A percentile compares a stretch with the other conserved stretches of the same genome.
phyloP scores from a whole-genome alignment of 345 rosid species.

The Reutealis trisperma region DNA sequence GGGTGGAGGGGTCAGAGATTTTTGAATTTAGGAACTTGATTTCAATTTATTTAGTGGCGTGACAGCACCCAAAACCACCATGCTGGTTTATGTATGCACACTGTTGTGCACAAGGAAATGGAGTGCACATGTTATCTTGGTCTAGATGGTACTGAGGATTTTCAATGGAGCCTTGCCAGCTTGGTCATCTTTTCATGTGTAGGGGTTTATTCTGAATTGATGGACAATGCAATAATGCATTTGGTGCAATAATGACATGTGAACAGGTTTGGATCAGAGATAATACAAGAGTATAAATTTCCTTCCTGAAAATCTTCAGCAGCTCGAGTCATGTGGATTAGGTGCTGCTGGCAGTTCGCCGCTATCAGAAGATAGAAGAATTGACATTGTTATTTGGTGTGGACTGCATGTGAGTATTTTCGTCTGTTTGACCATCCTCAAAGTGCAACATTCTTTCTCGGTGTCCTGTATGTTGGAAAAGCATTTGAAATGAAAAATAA shows the following conservation, averaged over 20 bases:
- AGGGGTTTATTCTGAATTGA: neutral
- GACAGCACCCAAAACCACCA: neutral
- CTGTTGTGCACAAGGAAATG: neutral
- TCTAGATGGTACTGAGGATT: neutral
- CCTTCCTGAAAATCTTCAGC: constrained; percentile 3
- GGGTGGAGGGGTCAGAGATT: neutral
- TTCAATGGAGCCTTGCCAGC: neutral
- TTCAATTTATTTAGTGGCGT: neutral
- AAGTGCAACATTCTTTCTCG: constrained; percentile 15
- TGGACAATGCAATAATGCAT: neutral
- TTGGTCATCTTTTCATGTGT: neutral
- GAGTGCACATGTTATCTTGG: neutral
- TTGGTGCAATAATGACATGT: neutral
- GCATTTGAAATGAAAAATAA: constrained; percentile 6
- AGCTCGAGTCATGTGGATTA: constrained; percentile 7
- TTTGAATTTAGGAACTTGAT: neutral
- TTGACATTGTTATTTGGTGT: constrained; percentile 9
- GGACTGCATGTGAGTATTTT: constrained; percentile 12
- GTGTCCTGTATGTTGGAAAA: constrained; percentile 14
- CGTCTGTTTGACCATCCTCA: constrained; percentile 10
- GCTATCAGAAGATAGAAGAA: constrained; percentile 22
- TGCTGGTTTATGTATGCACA: neutral
- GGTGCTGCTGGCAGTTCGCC: constrained; percentile 5
- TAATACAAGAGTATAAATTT: neutral
- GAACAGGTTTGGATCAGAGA: constrained; percentile 23